Base-by-base conservation (phyloP, 305 asterid species). In the Solanum hybrid region DNA sequence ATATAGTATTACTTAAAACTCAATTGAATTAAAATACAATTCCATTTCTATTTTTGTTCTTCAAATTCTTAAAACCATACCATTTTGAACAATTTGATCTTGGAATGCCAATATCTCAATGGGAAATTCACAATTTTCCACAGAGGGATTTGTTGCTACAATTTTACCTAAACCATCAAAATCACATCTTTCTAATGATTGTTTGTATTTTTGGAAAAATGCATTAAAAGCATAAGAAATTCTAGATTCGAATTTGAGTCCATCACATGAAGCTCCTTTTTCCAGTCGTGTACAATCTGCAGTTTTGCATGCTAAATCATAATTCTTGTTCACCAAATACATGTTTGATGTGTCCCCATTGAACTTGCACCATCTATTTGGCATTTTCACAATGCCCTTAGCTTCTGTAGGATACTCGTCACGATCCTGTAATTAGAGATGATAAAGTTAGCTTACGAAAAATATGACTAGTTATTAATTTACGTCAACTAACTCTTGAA, bases 281-380 rank as follows among this genome's bases (percentile, higher is more conserved):
- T 12, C 10, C 4, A 88, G 56, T 76, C 86, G 60, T 0, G 95
- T 91, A 93, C 97, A 95, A 75, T 95, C 96, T 3, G 93, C 87
- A 0, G 12, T 0, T 0, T 0, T 0, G 31, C 96, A 94, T 1
- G 95, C 93, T 0, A 0, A 0, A 0, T 85, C 66, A 1, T 81
- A 7, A 24, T 89, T 35, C 0, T 7, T 2, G 26, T 15, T 78
- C 90, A 91, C 91, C 24, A 10, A 60, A 0, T 0, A 2, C n/a
- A 38, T 3, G 24, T 90, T 37, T 4, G 8, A 5, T 2, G 6
- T 37, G 37, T 94, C 26, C 4, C 76, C 89, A 37, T 91, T 90
- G 88, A 89, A 92, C 2, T 89, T 76, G 42, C 96, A 95, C 97
- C 97, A 95, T 0, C 97, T 88, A 2, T 42, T 10, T 2, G 97